These are phyloP conservation scores for Botrytis byssoidea DNA, from an alignment of 2,329 filamentous ascomycete genomes.

Conservation along the genomic window DNA sequence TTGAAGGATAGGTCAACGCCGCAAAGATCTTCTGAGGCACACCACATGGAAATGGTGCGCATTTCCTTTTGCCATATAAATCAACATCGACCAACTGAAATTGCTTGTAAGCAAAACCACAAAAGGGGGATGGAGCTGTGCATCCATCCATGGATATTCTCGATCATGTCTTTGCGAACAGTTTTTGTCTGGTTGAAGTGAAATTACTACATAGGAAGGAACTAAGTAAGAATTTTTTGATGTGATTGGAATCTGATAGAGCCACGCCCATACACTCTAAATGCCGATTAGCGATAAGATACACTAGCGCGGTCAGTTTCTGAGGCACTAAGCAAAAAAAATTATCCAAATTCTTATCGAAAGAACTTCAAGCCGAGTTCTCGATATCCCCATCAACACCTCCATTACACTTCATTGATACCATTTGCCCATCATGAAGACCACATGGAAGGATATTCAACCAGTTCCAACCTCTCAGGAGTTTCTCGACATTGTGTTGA, in stretches of 20 bases:
- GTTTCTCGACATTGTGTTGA: conserved; percentile 96
- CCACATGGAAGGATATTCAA: conserved; percentile 73
- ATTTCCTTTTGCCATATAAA: background rate
- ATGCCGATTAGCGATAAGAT: conserved; percentile 23
- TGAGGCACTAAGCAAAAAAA: conserved; percentile 20
- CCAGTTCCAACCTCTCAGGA: conserved; percentile 91
- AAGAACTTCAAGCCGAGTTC: conserved; percentile 21
- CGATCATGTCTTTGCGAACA: background rate
- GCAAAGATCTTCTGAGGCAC: background rate
- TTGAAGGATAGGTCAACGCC: background rate
- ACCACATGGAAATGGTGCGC: background rate
- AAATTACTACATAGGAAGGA: background rate
- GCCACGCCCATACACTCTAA: background rate
- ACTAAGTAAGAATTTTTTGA: background rate
- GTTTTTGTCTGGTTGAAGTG: background rate
- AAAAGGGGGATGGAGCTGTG: background rate
- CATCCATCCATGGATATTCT: background rate
- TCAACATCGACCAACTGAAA: background rate
- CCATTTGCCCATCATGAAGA: conserved; percentile 52
- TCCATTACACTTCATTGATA: conserved; percentile 9
- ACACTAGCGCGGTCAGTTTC: conserved; percentile 16
- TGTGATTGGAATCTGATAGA: background rate
- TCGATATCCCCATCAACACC: conserved; percentile 15
- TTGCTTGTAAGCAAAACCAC: background rate
- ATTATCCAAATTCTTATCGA: conserved; percentile 23